Evolutionary conservation across 2,329 filamentous ascomycete species (phyloP).

Genomic region (Alternaria panax): DNA sequence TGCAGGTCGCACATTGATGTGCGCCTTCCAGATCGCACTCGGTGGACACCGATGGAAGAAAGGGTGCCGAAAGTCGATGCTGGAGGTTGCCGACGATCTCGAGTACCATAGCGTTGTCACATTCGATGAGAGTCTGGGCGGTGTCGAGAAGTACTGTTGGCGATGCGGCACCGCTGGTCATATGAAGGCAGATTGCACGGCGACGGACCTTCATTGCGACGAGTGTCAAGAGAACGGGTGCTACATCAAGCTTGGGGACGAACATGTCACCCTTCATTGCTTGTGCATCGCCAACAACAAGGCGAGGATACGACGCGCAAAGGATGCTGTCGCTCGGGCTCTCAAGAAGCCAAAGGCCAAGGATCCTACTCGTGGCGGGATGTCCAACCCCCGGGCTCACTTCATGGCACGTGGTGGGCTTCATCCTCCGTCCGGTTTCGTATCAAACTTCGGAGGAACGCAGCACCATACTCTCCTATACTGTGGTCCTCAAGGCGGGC

Average conservation of each 20-base stretch:
- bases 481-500: background rate
- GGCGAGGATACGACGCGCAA: background rate
- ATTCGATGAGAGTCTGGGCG: constrained; percentile 12
- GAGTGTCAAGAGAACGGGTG: constrained; percentile 9
- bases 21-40: constrained; percentile 27
- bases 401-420: background rate
- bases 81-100: constrained; percentile 9
- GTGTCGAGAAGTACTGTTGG: constrained; percentile 17
- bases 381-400: background rate
- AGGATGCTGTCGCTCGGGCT: background rate
- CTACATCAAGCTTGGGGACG: background rate
- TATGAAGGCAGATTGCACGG: constrained; percentile 11
- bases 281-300: constrained; percentile 4
- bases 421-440: background rate
- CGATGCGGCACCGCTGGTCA: constrained; percentile 14
- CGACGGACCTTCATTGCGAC: constrained; percentile 8
- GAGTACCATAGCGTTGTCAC: constrained; percentile 15
- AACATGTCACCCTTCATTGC: constrained; percentile 17
- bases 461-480: background rate
- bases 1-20: constrained; percentile 32
- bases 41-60: background rate
- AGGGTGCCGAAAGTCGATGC: background rate
- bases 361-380: background rate
- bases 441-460: background rate
- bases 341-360: background rate